These are phyloP conservation scores for Scortechinia acanthostroma DNA, from an alignment of 2,329 filamentous ascomycete genomes.

Conservation along the genomic window DNA sequence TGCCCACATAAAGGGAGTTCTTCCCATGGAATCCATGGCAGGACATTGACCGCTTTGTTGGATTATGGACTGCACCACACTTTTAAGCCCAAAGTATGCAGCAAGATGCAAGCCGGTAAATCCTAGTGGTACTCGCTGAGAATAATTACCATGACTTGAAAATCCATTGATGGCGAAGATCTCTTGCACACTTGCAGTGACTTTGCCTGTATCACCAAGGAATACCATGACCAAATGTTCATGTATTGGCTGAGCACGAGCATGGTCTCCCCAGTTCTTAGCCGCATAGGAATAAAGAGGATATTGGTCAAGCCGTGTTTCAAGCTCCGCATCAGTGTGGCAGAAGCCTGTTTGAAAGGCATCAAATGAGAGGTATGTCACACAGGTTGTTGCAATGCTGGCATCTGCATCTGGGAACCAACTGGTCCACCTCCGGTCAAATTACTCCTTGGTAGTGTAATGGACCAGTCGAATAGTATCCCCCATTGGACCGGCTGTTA, in stretches of 20 bases:
- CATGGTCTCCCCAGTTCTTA: slow-evolving; percentile 22
- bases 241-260: slow-evolving; percentile 4
- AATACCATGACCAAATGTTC: slow-evolving; percentile 6
- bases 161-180: too few species aligned
- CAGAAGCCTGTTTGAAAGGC: slow-evolving; percentile 11
- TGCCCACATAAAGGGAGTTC: background rate
- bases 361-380: slow-evolving; percentile 16
- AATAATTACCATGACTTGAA: slow-evolving; percentile 10
- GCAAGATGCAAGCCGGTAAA: slow-evolving; percentile 11
- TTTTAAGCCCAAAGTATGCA: slow-evolving; percentile 14
- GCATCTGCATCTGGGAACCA: background rate
- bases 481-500: too few species aligned
- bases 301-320: slow-evolving; percentile 11
- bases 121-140: too few species aligned
- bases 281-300: slow-evolving; percentile 19
- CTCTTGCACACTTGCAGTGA: slow-evolving; percentile 5
- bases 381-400: slow-evolving; percentile 8
- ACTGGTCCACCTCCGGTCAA: background rate
- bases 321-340: slow-evolving; percentile 8
- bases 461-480: background rate
- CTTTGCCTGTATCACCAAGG: slow-evolving; percentile 8
- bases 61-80: too few species aligned
- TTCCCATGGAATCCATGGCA: too few species aligned
- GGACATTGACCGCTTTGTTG: too few species aligned
- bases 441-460: background rate